Evolutionary conservation across 1,139 yeast species (phyloP).

Genomic region (Nakaseomyces kungkrabaensis): DNA sequence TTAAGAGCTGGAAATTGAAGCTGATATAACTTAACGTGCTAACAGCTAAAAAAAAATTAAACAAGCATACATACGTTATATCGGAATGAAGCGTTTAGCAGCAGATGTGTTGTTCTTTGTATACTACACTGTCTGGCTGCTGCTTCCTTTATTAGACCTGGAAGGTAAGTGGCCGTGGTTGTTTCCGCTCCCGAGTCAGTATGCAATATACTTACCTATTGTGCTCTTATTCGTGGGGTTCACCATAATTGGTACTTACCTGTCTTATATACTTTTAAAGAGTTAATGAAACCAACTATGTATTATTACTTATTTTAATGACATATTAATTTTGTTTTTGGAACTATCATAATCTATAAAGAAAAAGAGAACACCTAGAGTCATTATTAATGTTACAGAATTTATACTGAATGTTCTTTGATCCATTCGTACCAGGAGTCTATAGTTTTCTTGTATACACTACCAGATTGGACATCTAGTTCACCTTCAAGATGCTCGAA

Average conservation of each 20-base stretch:
- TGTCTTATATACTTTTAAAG: background rate
- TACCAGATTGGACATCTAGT: conserved; percentile 61
- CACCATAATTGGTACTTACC: conserved; percentile 1
- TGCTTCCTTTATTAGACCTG: conserved; percentile 2
- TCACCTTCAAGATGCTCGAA: conserved; percentile 50
- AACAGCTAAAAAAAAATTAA: too few relatives aligned
- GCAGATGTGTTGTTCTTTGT: background rate
- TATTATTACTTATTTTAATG: background rate
- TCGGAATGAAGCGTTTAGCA: conserved; percentile 2
- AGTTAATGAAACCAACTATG: background rate
- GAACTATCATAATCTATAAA: too few relatives aligned
- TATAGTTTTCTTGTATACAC: conserved; percentile 47
- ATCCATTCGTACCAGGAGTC: conserved; percentile 70
- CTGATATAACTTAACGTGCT: too few relatives aligned
- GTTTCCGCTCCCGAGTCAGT: conserved; percentile 3
- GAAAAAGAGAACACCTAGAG: too few relatives aligned
- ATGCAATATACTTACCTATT: conserved; percentile 4
- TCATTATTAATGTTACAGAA: too few relatives aligned
- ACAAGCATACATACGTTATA: too few relatives aligned
- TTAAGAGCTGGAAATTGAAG: too few relatives aligned
- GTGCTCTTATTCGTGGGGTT: conserved; percentile 3
- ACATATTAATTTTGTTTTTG: background rate
- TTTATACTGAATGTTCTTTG: conserved; percentile 35
- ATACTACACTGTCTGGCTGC: conserved; percentile 3
- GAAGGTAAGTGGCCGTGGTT: background rate